These are phyloP conservation scores for Suhomyces coccinellae DNA, from an alignment of 1,139 yeast species.

Conservation along the genomic window DNA sequence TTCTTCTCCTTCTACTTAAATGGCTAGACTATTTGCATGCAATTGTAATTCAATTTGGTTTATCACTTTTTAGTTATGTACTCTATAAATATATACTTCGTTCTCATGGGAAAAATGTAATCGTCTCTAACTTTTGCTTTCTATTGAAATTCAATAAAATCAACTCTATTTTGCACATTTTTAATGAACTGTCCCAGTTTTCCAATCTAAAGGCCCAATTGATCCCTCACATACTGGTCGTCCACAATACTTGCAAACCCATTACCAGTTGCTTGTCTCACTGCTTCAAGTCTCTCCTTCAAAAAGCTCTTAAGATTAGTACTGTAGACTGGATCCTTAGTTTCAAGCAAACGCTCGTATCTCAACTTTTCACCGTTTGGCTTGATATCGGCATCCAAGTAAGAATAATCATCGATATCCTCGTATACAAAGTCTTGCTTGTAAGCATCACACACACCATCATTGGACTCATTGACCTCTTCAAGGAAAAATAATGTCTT, in stretches of 20 bases:
- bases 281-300: slow-evolving; percentile 20
- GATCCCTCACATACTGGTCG: slow-evolving; percentile 10
- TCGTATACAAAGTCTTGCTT: slow-evolving; percentile 58
- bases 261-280: slow-evolving; percentile 23
- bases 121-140: too few species aligned
- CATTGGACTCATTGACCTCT: slow-evolving; percentile 63
- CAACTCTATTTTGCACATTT: too few species aligned
- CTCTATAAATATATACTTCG: too few species aligned
- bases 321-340: slow-evolving; percentile 58
- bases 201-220: slow-evolving; percentile 2
- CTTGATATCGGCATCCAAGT: slow-evolving; percentile 46
- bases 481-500: slow-evolving; percentile 65
- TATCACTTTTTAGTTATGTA: too few species aligned
- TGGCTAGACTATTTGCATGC: too few species aligned
- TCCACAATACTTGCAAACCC: slow-evolving; percentile 21
- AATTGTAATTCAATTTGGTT: too few species aligned
- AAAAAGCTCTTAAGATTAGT: slow-evolving; percentile 41
- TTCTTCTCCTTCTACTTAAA: too few species aligned
- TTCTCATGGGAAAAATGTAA: too few species aligned
- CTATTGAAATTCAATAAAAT: too few species aligned
- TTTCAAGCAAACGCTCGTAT: slow-evolving; percentile 46
- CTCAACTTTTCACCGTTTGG: slow-evolving; percentile 61
- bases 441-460: slow-evolving; percentile 66
- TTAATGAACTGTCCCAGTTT: too few species aligned
- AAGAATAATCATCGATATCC: slow-evolving; percentile 49